A percentile compares a stretch with the other conserved stretches of the same genome.
Conservation (phyloP, 306 rosid species). For the Citrullus colocynthis region DNA sequence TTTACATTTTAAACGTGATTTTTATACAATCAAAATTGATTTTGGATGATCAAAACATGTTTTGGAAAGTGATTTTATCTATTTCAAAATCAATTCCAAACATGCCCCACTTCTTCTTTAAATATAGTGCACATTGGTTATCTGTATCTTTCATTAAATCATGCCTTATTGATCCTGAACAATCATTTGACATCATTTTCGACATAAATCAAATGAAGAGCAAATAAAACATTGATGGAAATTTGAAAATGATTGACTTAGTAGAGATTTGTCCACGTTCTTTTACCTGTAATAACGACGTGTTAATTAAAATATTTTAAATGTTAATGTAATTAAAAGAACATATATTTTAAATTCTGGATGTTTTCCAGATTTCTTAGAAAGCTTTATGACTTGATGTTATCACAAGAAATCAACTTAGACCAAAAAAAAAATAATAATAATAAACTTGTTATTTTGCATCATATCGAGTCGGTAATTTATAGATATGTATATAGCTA, state of each 20-base stretch:
- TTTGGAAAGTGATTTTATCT: neutral
- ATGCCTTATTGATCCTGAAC: neutral
- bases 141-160: neutral
- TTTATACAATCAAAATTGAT: too few species aligned
- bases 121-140: neutral
- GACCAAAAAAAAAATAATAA: neutral
- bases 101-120: neutral
- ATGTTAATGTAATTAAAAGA: neutral
- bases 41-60: neutral
- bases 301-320: neutral
- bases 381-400: neutral
- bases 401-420: neutral
- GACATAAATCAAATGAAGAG: neutral
- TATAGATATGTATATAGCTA: neutral
- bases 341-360: neutral
- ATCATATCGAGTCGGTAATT: neutral
- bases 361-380: neutral
- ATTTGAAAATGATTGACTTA: neutral
- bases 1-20: too few species aligned
- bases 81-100: too few species aligned
- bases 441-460: neutral
- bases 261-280: neutral
- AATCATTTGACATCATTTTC: neutral
- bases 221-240: neutral
- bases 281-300: too few species aligned